Percentiles rank a stretch among this genome's conserved stretches.
These are phyloP conservation scores for Plasmodium malariae DNA, from an alignment of 169 alveolate species.

Conservation along the genomic window DNA sequence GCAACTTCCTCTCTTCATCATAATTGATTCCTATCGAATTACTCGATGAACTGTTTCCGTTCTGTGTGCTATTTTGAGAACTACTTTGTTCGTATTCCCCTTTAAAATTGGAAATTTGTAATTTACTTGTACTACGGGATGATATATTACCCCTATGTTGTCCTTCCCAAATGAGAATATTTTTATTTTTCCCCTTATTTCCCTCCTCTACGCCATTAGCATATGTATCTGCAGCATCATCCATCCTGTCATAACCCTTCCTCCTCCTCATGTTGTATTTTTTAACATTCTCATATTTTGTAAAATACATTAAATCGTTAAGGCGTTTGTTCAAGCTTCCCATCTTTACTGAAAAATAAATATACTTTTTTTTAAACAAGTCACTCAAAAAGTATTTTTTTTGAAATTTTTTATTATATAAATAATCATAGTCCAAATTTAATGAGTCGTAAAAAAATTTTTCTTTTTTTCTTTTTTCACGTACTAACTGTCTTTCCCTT, in stretches of 20 bases:
- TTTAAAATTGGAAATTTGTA: too few species aligned
- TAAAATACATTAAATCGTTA: slow-evolving; percentile 5
- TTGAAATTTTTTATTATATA: slow-evolving; percentile 28
- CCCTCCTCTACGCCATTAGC: too few species aligned
- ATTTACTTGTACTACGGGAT: too few species aligned
- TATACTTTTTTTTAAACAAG: slow-evolving; percentile 34
- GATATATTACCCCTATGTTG: too few species aligned
- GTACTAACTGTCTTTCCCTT: background rate
- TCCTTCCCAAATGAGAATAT: too few species aligned
- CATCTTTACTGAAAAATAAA: slow-evolving; percentile 25
- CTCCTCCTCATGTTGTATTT: background rate
- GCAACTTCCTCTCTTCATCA: background rate
- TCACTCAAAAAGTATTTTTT: slow-evolving; percentile 34
- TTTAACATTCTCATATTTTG: slow-evolving; percentile 17
- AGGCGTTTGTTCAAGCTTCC: slow-evolving; percentile 25
- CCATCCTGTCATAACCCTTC: background rate
- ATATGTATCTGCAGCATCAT: too few species aligned
- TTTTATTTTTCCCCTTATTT: too few species aligned
- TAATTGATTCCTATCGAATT: too few species aligned
- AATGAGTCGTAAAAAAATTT: slow-evolving; percentile 54
- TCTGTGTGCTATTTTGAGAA: too few species aligned
- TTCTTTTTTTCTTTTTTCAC: slow-evolving; percentile 42
- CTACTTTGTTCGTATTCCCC: too few species aligned
- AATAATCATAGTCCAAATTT: slow-evolving; percentile 23
- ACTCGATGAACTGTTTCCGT: too few species aligned